These are phyloP conservation scores for Fusarium brevicatenulatum DNA, from an alignment of 2,329 filamentous ascomycete genomes.

Conservation along the genomic window DNA sequence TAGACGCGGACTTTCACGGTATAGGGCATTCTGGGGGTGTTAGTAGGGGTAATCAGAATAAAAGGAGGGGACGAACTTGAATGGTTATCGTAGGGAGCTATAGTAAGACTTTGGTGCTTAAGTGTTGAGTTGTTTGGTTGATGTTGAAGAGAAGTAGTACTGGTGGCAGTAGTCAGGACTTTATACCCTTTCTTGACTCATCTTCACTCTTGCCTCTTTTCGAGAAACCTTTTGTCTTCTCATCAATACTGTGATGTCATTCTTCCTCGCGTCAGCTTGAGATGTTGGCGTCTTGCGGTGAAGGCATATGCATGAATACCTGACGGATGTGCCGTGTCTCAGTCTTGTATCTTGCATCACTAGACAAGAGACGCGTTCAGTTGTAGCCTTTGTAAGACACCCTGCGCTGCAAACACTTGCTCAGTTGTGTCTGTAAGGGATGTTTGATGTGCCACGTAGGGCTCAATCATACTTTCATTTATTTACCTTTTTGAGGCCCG, in stretches of 20 bases:
- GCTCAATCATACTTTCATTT: accelerated
- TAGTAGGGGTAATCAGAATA: neutral
- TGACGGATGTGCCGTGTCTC: neutral
- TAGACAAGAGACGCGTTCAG: accelerated
- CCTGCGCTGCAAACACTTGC: accelerated
- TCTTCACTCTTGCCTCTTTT: accelerated
- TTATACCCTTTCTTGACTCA: neutral
- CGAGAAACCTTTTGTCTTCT: accelerated
- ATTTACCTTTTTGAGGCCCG: neutral
- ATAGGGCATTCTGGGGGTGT: conserved; percentile 30
- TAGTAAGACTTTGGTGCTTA: too few species aligned
- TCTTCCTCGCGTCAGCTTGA: too few species aligned
- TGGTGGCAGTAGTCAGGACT: accelerated
- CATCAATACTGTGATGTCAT: too few species aligned
- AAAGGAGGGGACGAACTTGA: too few species aligned
- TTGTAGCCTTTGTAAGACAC: neutral
- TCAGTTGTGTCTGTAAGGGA: too few species aligned
- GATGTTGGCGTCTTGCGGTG: neutral
- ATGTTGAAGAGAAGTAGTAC: neutral
- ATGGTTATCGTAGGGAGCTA: too few species aligned
- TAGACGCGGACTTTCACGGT: conserved; percentile 37
- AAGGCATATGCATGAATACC: neutral
- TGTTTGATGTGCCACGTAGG: accelerated
- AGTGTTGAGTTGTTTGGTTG: neutral
- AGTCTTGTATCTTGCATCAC: neutral